Conservation (phyloP, 805 yeast genomes). For the Schizosaccharomyces octosporus region DNA sequence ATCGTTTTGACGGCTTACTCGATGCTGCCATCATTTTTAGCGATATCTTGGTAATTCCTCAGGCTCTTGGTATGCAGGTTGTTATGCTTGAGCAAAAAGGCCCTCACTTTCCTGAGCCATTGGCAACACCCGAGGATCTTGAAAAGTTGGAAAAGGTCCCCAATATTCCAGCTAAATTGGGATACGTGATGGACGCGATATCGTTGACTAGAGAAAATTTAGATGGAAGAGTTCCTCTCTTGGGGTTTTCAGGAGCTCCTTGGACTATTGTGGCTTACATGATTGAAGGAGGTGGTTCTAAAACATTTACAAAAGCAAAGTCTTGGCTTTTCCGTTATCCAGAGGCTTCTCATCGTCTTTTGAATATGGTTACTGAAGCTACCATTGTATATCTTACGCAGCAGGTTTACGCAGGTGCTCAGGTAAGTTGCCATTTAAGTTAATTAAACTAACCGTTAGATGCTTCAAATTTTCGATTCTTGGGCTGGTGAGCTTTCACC, state of each 20-base stretch:
- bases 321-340: conserved; percentile 76
- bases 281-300: conserved; percentile 82
- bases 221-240: conserved; percentile 72
- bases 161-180: conserved; percentile 53
- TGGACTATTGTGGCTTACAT: conserved; percentile 92
- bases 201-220: conserved; percentile 69
- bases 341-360: conserved; percentile 38
- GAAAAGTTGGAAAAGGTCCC: conserved; percentile 31
- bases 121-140: conserved; percentile 50
- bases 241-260: conserved; percentile 94
- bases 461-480: conserved; percentile 86
- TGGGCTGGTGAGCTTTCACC: conserved; percentile 97
- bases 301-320: conserved; percentile 70
- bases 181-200: conserved; percentile 88
- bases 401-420: conserved; percentile 95
- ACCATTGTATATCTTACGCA: conserved; percentile 80
- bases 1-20: conserved; percentile 63
- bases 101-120: conserved; percentile 74
- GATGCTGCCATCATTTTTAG: conserved; percentile 95
- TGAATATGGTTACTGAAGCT: conserved; percentile 61
- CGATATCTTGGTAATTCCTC: conserved; percentile 88
- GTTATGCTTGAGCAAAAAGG: conserved; percentile 87
- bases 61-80: conserved; percentile 91
- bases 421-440: conserved; percentile 13
- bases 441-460: conserved; percentile 11